A percentile compares a stretch with the other conserved stretches of the same genome.
Evolutionary conservation across 257 asterid species (phyloP).

Genomic region (Solanum sitiens): DNA sequence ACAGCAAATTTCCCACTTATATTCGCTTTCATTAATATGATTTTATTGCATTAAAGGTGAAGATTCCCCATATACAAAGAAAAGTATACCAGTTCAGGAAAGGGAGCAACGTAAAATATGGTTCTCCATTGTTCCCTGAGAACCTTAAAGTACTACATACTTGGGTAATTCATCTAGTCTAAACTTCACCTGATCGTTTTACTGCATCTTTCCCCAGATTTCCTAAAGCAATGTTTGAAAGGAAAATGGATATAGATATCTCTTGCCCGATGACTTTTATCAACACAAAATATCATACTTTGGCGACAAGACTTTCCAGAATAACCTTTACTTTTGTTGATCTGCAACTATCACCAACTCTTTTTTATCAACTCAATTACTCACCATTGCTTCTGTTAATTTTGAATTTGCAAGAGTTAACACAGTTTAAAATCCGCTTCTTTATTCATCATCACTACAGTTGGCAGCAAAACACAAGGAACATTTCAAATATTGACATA

Average conservation of each 20-base stretch:
- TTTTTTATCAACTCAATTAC: not conserved
- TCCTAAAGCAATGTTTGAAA: not conserved
- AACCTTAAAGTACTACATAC: not conserved
- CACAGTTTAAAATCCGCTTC: not conserved
- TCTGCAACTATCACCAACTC: not conserved
- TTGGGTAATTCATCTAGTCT: not conserved
- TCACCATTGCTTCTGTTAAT: not conserved
- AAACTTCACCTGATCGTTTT: not conserved
- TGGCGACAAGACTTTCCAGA: not conserved
- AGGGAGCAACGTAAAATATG: not conserved
- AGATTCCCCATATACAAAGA: not conserved
- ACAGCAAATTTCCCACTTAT: not conserved
- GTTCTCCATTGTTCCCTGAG: not conserved
- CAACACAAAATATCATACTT: not conserved
- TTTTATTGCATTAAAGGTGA: not conserved
- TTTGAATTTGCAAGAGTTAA: not conserved
- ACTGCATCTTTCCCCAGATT: not conserved
- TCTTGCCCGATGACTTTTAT: not conserved
- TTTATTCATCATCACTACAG: not conserved
- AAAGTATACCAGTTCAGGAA: not conserved
- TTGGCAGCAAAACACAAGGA: not conserved
- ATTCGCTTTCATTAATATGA: not conserved
- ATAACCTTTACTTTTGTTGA: not conserved
- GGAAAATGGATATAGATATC: not conserved
- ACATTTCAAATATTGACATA: not conserved